These are phyloP conservation scores for Globisporangium ultimum DNA, from an alignment of 352 stramenopile genomes.

Conservation along the genomic window DNA sequence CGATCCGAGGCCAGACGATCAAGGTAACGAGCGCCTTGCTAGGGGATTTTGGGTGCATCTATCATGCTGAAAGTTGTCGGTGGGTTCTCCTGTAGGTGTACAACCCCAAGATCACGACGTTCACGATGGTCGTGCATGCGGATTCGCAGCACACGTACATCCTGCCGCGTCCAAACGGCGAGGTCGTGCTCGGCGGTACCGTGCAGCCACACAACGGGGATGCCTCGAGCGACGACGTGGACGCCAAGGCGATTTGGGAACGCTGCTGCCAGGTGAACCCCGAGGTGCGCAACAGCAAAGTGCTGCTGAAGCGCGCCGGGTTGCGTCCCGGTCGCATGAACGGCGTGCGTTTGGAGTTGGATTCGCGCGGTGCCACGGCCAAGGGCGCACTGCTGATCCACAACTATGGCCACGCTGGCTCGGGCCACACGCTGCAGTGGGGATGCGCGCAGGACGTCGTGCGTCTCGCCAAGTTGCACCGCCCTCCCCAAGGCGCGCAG, in stretches of 20 bases:
- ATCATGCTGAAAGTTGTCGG: background rate
- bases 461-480: constrained; percentile 22
- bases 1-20: constrained; percentile 61
- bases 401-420: constrained; percentile 69
- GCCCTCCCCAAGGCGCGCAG: background rate
- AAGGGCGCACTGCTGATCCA: constrained; percentile 52
- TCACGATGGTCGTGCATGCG: constrained; percentile 37
- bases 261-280: constrained; percentile 43
- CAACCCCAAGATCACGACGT: constrained; percentile 51
- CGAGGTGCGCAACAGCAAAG: constrained; percentile 33
- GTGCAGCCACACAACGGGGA: constrained; percentile 63
- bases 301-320: constrained; percentile 37
- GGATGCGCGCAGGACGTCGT: constrained; percentile 58
- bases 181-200: constrained; percentile 64
- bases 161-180: constrained; percentile 49
- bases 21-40: constrained; percentile 20
- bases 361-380: constrained; percentile 21
- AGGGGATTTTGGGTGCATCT: background rate
- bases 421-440: constrained; percentile 70
- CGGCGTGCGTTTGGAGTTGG: constrained; percentile 47
- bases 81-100: constrained; percentile 20
- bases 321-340: constrained; percentile 37
- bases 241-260: constrained; percentile 47
- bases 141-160: constrained; percentile 65
- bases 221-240: constrained; percentile 27